Evolutionary conservation across 1,284 basidiomycete genomes (phyloP).

Genomic region (Ceratobasidium papillatum): DNA sequence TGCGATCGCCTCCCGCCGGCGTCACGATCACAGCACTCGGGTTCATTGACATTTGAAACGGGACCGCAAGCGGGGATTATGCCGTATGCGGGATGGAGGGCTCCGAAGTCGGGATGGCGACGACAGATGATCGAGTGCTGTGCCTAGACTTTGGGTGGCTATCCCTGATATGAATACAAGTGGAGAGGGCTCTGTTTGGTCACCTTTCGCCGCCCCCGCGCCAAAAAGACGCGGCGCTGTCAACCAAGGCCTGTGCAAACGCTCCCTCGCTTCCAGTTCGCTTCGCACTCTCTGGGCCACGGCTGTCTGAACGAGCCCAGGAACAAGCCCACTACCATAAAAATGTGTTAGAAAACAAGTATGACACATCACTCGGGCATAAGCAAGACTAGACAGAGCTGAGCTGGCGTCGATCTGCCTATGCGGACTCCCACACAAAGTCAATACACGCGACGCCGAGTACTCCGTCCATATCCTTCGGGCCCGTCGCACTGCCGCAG

Average conservation of each 20-base stretch:
- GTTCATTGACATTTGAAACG: neutral
- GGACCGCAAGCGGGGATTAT: neutral
- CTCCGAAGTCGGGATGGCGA: neutral
- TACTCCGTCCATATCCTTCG: neutral
- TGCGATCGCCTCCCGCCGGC: too few species aligned
- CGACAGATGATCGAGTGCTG: neutral
- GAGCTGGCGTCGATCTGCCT: neutral
- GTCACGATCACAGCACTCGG: neutral
- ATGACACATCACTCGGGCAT: neutral
- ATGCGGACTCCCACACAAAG: neutral
- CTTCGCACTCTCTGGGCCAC: too few species aligned
- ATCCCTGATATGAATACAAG: neutral
- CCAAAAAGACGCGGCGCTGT: slow-evolving; percentile 10
- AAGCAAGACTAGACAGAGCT: neutral
- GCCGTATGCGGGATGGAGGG: neutral
- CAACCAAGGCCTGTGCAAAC: neutral
- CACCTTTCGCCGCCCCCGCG: neutral
- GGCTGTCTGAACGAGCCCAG: neutral
- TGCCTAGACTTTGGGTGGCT: neutral
- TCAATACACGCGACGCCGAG: neutral
- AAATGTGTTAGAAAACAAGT: neutral
- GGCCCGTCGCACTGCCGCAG: neutral
- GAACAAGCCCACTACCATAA: neutral
- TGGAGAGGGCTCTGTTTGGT: neutral
- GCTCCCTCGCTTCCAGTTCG: neutral